Conservation (phyloP, 2,329 filamentous ascomycete species). For the Zasmidium angulare region DNA sequence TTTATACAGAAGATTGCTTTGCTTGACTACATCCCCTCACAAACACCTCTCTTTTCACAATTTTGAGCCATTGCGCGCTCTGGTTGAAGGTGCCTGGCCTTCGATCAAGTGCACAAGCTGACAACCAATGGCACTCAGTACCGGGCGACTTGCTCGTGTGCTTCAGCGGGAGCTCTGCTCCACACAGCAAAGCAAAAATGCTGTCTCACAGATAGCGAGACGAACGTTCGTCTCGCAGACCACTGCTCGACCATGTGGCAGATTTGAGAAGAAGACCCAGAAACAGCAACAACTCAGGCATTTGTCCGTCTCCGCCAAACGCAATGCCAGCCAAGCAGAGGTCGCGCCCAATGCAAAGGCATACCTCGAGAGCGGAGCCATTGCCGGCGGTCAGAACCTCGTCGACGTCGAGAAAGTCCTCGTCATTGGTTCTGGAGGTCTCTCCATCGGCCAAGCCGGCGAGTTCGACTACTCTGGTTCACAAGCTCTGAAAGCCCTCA, state of each 20-base stretch:
- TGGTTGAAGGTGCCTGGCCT: not conserved
- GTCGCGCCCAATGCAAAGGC: constrained; percentile 78
- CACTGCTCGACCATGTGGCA: not conserved
- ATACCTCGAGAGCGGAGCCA: constrained; percentile 83
- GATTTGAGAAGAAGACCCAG: constrained; percentile 10
- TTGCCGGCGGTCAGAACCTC: constrained; percentile 72
- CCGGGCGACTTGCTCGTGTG: constrained; percentile 32
- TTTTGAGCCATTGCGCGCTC: not conserved
- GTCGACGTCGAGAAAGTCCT: constrained; percentile 96
- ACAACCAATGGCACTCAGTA: constrained; percentile 34
- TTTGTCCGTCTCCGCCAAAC: constrained; percentile 29
- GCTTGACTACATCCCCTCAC: not conserved
- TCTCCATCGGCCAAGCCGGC: constrained; percentile 95
- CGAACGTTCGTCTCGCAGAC: constrained; percentile 31
- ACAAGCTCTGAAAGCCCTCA: constrained; percentile 93
- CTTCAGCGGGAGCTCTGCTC: constrained; percentile 30
- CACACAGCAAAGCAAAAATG: too few relatives aligned
- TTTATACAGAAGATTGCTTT: not conserved
- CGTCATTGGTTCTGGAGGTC: constrained; percentile 91
- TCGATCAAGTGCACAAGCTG: not conserved
- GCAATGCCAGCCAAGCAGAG: constrained; percentile 50
- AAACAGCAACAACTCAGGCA: constrained; percentile 22
- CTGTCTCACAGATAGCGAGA: constrained; percentile 22
- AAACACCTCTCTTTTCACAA: not conserved
- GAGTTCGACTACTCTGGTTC: constrained; percentile 99